A percentile compares a stretch with the other conserved stretches of the same genome.
Conservation (phyloP, 768 basidiomycete genomes). For the Lenzites betulinus region DNA sequence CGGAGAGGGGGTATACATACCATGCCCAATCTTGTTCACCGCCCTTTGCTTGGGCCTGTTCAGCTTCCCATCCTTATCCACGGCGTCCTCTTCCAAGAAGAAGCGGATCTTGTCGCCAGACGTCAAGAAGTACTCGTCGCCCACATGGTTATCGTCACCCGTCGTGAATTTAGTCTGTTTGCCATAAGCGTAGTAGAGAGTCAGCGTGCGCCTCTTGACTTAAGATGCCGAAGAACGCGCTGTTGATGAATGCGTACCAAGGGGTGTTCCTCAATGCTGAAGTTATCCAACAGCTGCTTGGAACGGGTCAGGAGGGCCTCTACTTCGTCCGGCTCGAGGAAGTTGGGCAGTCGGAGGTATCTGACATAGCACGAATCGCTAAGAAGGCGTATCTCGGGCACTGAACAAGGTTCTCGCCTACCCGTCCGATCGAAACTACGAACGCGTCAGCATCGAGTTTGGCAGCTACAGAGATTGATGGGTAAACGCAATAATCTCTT, state of each 20-base stretch:
- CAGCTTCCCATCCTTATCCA: slow-evolving; percentile 70
- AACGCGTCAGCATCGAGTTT: not conserved
- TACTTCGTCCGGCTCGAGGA: slow-evolving; percentile 63
- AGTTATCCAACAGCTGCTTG: slow-evolving; percentile 75
- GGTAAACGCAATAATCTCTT: slow-evolving; percentile 9
- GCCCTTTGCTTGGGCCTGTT: slow-evolving; percentile 69
- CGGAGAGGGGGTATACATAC: slow-evolving; percentile 36
- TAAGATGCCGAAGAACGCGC: not conserved
- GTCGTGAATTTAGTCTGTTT: slow-evolving; percentile 89
- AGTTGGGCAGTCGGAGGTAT: slow-evolving; percentile 77
- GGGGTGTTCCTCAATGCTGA: slow-evolving; percentile 78
- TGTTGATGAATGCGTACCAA: slow-evolving; percentile 55
- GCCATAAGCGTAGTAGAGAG: not conserved
- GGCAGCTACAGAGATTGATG: not conserved
- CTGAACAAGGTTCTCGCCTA: slow-evolving; percentile 28
- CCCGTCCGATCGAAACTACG: slow-evolving; percentile 63
- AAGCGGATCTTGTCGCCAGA: slow-evolving; percentile 95
- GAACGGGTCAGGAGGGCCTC: slow-evolving; percentile 67
- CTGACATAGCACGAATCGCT: slow-evolving; percentile 40
- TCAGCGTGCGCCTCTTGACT: not conserved
- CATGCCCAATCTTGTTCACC: slow-evolving; percentile 96
- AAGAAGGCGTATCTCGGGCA: not conserved
- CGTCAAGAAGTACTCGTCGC: slow-evolving; percentile 90
- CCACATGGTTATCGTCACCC: slow-evolving; percentile 72
- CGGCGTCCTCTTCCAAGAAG: slow-evolving; percentile 90